phyloP scores from a whole-genome alignment of 2,329 filamentous ascomycete genomes.

The Talaromyces sp. region DNA sequence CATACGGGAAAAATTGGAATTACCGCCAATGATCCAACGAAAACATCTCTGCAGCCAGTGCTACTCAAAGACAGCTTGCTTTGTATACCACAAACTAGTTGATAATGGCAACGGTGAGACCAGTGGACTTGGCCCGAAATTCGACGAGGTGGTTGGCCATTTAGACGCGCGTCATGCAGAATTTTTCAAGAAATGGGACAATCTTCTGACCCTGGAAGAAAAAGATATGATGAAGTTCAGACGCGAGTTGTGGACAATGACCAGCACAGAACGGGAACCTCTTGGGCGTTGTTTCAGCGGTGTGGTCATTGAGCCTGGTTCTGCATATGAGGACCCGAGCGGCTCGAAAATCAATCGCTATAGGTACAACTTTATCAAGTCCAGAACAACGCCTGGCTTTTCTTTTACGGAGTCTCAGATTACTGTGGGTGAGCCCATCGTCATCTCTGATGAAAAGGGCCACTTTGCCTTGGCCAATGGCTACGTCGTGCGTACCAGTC shows the following conservation, averaged over 20 bases:
- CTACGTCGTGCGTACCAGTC: slow-evolving; percentile 75
- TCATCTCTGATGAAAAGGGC: slow-evolving; percentile 92
- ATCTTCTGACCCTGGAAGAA: slow-evolving; percentile 89
- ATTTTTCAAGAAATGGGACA: slow-evolving; percentile 95
- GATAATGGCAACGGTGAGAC: slow-evolving; percentile 79
- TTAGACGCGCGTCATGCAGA: slow-evolving; percentile 69
- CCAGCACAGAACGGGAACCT: slow-evolving; percentile 81
- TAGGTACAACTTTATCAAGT: slow-evolving; percentile 78
- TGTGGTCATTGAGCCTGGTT: slow-evolving; percentile 76
- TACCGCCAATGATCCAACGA: slow-evolving; percentile 83
- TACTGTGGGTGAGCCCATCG: slow-evolving; percentile 80
- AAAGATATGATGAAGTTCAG: slow-evolving; percentile 82
- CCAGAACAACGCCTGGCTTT: slow-evolving; percentile 58
- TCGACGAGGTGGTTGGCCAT: slow-evolving; percentile 74
- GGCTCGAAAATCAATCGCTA: slow-evolving; percentile 87
- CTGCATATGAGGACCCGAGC: slow-evolving; percentile 64
- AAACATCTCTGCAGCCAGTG: slow-evolving; percentile 79
- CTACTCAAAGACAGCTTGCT: slow-evolving; percentile 87
- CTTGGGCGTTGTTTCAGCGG: slow-evolving; percentile 86
- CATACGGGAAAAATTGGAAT: slow-evolving; percentile 73
- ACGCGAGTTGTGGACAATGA: slow-evolving; percentile 93
- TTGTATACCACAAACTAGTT: slow-evolving; percentile 86
- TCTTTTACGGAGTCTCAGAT: slow-evolving; percentile 92
- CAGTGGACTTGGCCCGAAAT: slow-evolving; percentile 76
- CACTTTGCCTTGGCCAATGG: slow-evolving; percentile 94